These are phyloP conservation scores for Lophiotrema nucula DNA, from an alignment of 495 filamentous ascomycete genomes.

Conservation along the genomic window DNA sequence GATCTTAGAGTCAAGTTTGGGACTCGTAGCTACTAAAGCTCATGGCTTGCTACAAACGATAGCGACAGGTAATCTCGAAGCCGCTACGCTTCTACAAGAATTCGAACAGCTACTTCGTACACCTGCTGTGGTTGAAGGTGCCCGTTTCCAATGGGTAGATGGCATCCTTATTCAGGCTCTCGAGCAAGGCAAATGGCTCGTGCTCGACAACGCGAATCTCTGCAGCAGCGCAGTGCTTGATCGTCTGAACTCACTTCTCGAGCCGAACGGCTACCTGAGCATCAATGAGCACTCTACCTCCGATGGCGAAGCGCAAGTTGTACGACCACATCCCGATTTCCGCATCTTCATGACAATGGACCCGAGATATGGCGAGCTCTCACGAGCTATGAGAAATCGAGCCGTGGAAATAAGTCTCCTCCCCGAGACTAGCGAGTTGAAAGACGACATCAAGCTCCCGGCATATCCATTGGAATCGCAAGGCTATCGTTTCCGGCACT, in stretches of 20 bases:
- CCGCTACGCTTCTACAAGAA: slow-evolving; percentile 9
- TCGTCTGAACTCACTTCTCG: slow-evolving; percentile 88
- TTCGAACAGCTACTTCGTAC: not conserved
- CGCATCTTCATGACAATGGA: slow-evolving; percentile 94
- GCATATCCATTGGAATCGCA: slow-evolving; percentile 45
- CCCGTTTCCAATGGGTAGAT: slow-evolving; percentile 94
- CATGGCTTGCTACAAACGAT: slow-evolving; percentile 8
- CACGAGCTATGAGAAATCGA: slow-evolving; percentile 94
- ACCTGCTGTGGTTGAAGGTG: slow-evolving; percentile 48
- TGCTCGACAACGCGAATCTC: slow-evolving; percentile 95
- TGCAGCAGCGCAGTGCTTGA: slow-evolving; percentile 95
- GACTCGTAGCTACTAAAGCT: not conserved
- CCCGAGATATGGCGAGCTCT: slow-evolving; percentile 87
- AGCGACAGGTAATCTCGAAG: not conserved
- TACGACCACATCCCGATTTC: slow-evolving; percentile 83
- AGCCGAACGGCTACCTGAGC: slow-evolving; percentile 81
- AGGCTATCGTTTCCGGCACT: slow-evolving; percentile 51
- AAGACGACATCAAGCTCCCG: not conserved
- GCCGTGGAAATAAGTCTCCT: slow-evolving; percentile 82
- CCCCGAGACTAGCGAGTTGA: not conserved
- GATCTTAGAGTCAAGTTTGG: not conserved
- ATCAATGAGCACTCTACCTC: slow-evolving; percentile 87
- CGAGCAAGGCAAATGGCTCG: slow-evolving; percentile 83
- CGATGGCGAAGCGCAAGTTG: slow-evolving; percentile 75
- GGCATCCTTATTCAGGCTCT: slow-evolving; percentile 85